Evolutionary conservation across 208 protist species (phyloP), one percentile per base, ranked within the genome.

Genomic region (Trypanosoma platydactyli): DNA sequence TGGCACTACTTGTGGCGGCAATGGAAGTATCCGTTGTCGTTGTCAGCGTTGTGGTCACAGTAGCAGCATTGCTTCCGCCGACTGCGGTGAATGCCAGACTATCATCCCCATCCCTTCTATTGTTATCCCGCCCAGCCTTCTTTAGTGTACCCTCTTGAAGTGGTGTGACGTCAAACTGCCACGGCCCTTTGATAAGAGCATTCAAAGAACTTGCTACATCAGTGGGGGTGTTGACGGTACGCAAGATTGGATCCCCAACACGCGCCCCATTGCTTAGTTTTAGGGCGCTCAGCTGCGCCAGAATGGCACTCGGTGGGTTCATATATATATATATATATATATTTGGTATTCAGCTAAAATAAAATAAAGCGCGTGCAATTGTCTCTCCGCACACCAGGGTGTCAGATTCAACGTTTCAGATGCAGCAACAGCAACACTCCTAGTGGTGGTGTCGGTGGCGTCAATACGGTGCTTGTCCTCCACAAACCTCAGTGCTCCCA

Each of bases 251-350:
- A 20, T 55, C 60, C 13, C 33, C 54, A 22, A 63, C 51, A 27
- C 68, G 68, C 33, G 42, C 54, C 4, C 68, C 68, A 13, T 73
- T 55, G 33, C 68, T 68, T 35, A 73, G 45, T 40, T 68, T 73
- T 5, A 73, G 44, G 13, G 25, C 12, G 5, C 42, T 48, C 46
- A 73, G 57, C 53, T 73, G 48, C 27, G 58, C 59, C 15, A 59
- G 45, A 46, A 73, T 20, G 18, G 25, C n/a, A 55, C 24, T 55
- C 7, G 38, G 13, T n/a, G 60, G 27, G 33, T 59, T 42, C 68
- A 73, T 73, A n/a, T n/a, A n/a, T n/a, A n/a, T n/a, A n/a, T n/a
- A n/a, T n/a, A n/a, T n/a, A n/a, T n/a, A n/a, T n/a, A n/a, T n/a
- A n/a, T n/a, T n/a, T n/a, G n/a, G n/a, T n/a, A n/a, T n/a, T n/a